Conservation (phyloP, 2,329 filamentous ascomycete genomes). For the Phaeosphaeriaceae sp. region DNA sequence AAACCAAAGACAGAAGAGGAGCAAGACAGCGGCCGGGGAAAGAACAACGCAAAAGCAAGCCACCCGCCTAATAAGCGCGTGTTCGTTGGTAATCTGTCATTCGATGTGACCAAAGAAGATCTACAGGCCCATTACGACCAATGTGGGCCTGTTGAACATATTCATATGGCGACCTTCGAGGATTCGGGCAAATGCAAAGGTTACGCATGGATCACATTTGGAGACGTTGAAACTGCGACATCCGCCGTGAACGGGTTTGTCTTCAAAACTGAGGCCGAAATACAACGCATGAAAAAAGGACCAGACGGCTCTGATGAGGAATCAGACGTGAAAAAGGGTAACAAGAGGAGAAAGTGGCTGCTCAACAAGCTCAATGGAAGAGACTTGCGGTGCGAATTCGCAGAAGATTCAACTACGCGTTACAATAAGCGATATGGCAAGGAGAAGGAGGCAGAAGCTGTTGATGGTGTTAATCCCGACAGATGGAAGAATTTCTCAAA, state of each 20-base stretch:
- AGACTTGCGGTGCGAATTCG: constrained; percentile 85
- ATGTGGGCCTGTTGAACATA: constrained; percentile 81
- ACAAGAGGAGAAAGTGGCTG: constrained; percentile 70
- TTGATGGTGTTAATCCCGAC: constrained; percentile 44
- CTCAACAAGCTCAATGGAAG: constrained; percentile 84
- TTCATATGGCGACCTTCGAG: constrained; percentile 93
- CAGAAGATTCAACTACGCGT: constrained; percentile 84
- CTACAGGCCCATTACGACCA: constrained; percentile 80
- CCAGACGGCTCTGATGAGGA: constrained; percentile 56
- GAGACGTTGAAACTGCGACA: constrained; percentile 75
- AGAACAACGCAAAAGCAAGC: constrained; percentile 36
- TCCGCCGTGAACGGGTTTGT: constrained; percentile 82
- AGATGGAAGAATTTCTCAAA: constrained; percentile 36
- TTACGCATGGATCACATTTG: constrained; percentile 93
- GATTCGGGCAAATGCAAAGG: constrained; percentile 98
- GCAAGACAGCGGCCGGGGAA: constrained; percentile 27
- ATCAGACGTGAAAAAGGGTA: constrained; percentile 44
- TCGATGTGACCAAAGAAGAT: constrained; percentile 72
- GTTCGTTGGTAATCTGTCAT: constrained; percentile 72
- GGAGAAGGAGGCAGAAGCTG: constrained; percentile 54
- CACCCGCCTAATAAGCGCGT: constrained; percentile 78
- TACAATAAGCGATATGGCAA: constrained; percentile 96
- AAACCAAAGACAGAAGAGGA: constrained; percentile 58
- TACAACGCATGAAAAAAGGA: constrained; percentile 52
- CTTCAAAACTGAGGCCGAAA: constrained; percentile 65